These are phyloP conservation scores for Saccharomycodes ludwigii DNA, from an alignment of 805 yeast species.

Conservation along the genomic window DNA sequence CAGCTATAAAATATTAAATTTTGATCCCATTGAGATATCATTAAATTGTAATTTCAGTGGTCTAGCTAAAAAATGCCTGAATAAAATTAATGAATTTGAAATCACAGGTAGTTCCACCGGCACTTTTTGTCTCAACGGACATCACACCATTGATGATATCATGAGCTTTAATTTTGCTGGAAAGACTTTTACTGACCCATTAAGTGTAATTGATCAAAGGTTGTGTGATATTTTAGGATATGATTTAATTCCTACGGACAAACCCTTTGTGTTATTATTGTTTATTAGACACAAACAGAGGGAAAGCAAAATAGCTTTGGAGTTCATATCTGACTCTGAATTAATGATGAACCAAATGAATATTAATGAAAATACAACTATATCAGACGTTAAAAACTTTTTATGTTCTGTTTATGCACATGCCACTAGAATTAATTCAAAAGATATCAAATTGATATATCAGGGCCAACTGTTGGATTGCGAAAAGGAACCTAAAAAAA, in stretches of 20 bases:
- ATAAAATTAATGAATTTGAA: constrained; percentile 13
- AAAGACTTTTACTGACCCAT: constrained; percentile 2
- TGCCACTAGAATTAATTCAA: constrained; percentile 11
- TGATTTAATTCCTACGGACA: not conserved
- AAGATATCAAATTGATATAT: constrained; percentile 17
- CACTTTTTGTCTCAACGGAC: constrained; percentile 9
- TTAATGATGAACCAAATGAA: constrained; percentile 14
- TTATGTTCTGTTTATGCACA: constrained; percentile 16
- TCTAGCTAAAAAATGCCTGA: constrained; percentile 10
- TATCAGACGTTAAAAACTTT: constrained; percentile 17
- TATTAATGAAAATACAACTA: constrained; percentile 14
- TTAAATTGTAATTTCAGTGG: too few species aligned
- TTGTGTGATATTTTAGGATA: not conserved
- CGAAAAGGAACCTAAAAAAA: constrained; percentile 1
- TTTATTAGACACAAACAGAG: not conserved
- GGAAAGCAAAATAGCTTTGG: constrained; percentile 6
- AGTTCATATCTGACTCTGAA: constrained; percentile 16
- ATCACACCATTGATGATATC: constrained; percentile 11
- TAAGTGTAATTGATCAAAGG: not conserved
- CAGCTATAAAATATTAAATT: constrained; percentile 11
- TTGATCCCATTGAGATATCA: too few species aligned
- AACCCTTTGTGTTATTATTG: not conserved
- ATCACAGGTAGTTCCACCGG: constrained; percentile 1
- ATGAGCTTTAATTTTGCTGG: constrained; percentile 16
- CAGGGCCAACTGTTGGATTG: constrained; percentile 16